Percentiles rank a stretch among this genome's conserved stretches.
phyloP scores from a whole-genome alignment of 805 yeast species.

The Ogataea corticis region DNA sequence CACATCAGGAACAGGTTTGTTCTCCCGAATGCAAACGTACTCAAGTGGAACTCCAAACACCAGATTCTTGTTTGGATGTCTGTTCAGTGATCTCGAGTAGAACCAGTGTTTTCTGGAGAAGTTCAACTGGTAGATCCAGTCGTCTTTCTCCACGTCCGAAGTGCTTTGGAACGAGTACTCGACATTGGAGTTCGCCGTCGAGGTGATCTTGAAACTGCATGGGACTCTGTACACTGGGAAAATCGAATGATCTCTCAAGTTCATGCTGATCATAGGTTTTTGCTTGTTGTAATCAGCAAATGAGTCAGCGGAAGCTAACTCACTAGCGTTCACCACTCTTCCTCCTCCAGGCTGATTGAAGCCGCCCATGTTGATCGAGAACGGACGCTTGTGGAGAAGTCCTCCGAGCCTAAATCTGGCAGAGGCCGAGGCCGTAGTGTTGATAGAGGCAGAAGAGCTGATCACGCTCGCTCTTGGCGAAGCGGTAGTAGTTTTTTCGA shows the following conservation, averaged over 20 bases:
- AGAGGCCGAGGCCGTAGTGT: constrained; percentile 4
- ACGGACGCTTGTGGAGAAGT: constrained; percentile 52
- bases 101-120: constrained; percentile 58
- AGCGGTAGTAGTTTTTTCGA: neutral
- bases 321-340: constrained; percentile 45
- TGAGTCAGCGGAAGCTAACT: constrained; percentile 56
- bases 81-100: constrained; percentile 39
- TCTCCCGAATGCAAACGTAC: constrained; percentile 73
- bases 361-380: constrained; percentile 50
- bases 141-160: constrained; percentile 59
- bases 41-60: constrained; percentile 88
- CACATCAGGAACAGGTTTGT: constrained; percentile 60
- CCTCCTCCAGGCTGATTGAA: constrained; percentile 22
- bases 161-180: constrained; percentile 70
- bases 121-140: constrained; percentile 63
- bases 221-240: constrained; percentile 56
- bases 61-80: constrained; percentile 17
- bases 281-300: constrained; percentile 40
- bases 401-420: constrained; percentile 32
- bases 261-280: constrained; percentile 52
- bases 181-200: constrained; percentile 13
- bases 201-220: constrained; percentile 49
- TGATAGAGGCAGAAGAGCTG: constrained; percentile 6
- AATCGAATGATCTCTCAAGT: constrained; percentile 46
- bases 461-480: constrained; percentile 9